phyloP scores from a whole-genome alignment of 1,284 basidiomycete species.

The Fomitiporia mediterranea region DNA sequence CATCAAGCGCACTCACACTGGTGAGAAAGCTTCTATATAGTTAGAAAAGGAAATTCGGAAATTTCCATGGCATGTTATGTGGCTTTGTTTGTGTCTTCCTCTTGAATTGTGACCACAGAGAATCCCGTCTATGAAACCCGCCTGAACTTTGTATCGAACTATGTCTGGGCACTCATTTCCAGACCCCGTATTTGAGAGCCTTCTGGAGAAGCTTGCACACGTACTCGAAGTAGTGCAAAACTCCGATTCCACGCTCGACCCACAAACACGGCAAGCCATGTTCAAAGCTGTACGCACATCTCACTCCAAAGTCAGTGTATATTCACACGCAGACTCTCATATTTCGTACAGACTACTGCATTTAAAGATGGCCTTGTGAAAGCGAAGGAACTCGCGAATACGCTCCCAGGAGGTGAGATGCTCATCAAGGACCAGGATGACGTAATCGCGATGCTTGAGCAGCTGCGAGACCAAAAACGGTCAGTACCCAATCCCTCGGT shows the following conservation, averaged over 20 bases:
- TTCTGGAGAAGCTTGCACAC: constrained; percentile 17
- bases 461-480: constrained; percentile 54
- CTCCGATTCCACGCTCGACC: constrained; percentile 13
- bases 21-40: too few species aligned
- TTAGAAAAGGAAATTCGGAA: neutral
- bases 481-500: constrained; percentile 31
- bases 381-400: constrained; percentile 51
- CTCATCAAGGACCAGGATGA: constrained; percentile 59
- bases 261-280: constrained; percentile 16
- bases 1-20: constrained; percentile 6
- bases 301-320: neutral
- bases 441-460: constrained; percentile 58
- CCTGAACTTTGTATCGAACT: neutral
- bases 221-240: constrained; percentile 14
- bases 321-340: neutral
- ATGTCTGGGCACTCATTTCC: constrained; percentile 19
- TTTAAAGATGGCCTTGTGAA: constrained; percentile 51
- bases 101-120: neutral
- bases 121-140: neutral
- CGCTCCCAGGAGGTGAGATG: constrained; percentile 63
- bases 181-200: constrained; percentile 19
- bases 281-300: constrained; percentile 16
- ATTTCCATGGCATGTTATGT: neutral
- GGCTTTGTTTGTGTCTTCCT: neutral
- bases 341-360: constrained; percentile 50